These are phyloP conservation scores for Daldinia sp. DNA, from an alignment of 2,329 filamentous ascomycete genomes.

Conservation along the genomic window DNA sequence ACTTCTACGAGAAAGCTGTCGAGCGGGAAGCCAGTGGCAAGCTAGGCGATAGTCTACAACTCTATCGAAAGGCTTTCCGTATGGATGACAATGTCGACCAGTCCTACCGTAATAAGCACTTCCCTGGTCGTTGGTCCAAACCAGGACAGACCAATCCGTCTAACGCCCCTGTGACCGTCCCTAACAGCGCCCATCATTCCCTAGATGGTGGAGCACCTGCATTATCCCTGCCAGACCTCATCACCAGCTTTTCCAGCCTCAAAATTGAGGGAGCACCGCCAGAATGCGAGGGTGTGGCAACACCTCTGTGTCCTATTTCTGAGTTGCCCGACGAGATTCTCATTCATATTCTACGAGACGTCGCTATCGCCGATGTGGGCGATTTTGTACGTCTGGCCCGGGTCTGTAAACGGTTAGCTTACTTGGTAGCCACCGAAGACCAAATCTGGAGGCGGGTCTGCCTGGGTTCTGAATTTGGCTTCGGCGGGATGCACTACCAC, in stretches of 20 bases:
- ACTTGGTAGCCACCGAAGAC: conserved; percentile 85
- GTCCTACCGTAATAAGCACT: conserved; percentile 91
- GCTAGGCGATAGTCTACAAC: conserved; percentile 85
- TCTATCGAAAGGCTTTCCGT: conserved; percentile 93
- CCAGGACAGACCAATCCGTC: conserved; percentile 50
- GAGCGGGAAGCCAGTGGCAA: conserved; percentile 88
- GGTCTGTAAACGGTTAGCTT: conserved; percentile 90
- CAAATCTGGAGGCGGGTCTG: conserved; percentile 86
- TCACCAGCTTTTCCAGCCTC: conserved; percentile 78
- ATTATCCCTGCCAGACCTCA: conserved; percentile 73
- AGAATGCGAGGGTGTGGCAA: conserved; percentile 75
- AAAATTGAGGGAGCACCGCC: conserved; percentile 76
- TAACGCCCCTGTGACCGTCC: conserved; percentile 64
- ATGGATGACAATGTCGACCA: conserved; percentile 88
- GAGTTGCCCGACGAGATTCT: conserved; percentile 86
- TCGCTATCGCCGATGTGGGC: conserved; percentile 80
- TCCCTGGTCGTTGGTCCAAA: conserved; percentile 73
- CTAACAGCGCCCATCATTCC: conserved; percentile 68
- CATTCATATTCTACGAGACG: conserved; percentile 78
- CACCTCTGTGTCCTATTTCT: conserved; percentile 84
- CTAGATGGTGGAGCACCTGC: conserved; percentile 61
- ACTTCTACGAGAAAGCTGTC: conserved; percentile 93
- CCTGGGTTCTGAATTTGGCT: conserved; percentile 78
- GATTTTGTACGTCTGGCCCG: conserved; percentile 80
- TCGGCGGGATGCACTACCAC: conserved; percentile 84